Evolutionary conservation across 306 rosid genomes (phyloP).

Genomic region (Neltuma alba): DNA sequence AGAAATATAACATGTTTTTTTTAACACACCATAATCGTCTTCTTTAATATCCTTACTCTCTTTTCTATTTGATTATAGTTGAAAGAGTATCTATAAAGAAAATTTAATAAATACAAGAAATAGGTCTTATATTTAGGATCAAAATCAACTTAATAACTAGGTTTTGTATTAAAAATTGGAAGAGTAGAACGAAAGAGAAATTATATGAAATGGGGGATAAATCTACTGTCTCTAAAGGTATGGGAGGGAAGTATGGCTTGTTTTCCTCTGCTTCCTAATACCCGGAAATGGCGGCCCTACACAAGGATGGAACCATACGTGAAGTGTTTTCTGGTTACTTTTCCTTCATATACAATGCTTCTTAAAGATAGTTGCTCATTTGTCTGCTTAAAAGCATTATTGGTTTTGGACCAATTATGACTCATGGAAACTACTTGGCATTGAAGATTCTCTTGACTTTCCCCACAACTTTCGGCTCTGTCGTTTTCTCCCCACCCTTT

Average conservation of each 20-base stretch:
- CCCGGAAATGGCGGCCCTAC: conserved; percentile 44
- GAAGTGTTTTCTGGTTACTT: conserved; percentile 1
- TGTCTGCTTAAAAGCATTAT: conserved; percentile 20
- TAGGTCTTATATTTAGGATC: no score
- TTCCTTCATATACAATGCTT: conserved; percentile 12
- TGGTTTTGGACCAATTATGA: conserved; percentile 23
- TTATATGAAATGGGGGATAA: conserved; percentile 45
- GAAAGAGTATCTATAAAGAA: no score
- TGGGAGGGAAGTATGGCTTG: conserved; percentile 61
- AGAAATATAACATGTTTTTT: no score
- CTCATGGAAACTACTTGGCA: conserved; percentile 27
- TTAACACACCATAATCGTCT: no score
- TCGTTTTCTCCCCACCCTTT: background rate
- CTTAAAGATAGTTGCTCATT: background rate
- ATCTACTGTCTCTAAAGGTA: conserved; percentile 48
- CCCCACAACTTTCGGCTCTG: conserved; percentile 46
- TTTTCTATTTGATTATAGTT: no score
- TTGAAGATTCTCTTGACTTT: conserved; percentile 30
- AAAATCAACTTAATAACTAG: no score
- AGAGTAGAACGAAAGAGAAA: conserved; percentile 25
- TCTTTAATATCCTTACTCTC: no score
- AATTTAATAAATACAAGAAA: no score
- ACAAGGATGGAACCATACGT: conserved; percentile 14
- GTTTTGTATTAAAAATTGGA: no score
- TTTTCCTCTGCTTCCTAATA: conserved; percentile 48